Percentiles rank a stretch among this genome's conserved stretches.
These are phyloP conservation scores for Noccaea bulbosa DNA, from an alignment of 345 rosid genomes.

Conservation along the genomic window DNA sequence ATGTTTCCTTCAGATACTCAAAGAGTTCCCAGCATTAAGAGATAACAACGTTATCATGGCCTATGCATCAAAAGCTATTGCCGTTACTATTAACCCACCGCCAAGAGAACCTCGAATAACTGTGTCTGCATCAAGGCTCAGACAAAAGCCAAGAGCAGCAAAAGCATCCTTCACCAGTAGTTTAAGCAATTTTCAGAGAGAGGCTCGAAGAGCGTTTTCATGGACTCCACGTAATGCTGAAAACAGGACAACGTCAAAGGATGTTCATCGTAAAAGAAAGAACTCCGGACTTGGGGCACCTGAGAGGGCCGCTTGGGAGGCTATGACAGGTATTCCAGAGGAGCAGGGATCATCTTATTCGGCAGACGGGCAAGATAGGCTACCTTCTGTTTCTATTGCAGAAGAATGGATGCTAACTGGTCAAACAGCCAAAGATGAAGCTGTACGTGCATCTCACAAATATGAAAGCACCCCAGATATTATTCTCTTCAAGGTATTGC, in stretches of 20 bases:
- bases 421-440: constrained; percentile 73
- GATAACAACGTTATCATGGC: constrained; percentile 68
- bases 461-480: constrained; percentile 96
- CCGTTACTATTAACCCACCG: constrained; percentile 70
- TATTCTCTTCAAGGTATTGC: constrained; percentile 81
- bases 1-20: constrained; percentile 71
- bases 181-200: constrained; percentile 88
- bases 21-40: constrained; percentile 85
- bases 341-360: constrained; percentile 64
- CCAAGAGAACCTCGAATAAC: constrained; percentile 79
- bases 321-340: constrained; percentile 94
- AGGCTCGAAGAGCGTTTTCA: constrained; percentile 96
- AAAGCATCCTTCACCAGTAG: constrained; percentile 81
- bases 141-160: constrained; percentile 62
- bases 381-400: constrained; percentile 83
- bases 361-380: constrained; percentile 81
- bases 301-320: constrained; percentile 95
- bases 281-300: constrained; percentile 78
- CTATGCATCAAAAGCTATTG: constrained; percentile 92
- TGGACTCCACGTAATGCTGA: constrained; percentile 91
- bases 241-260: constrained; percentile 74
- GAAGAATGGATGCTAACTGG: constrained; percentile 98
- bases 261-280: constrained; percentile 84
- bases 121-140: constrained; percentile 70
- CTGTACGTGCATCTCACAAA: constrained; percentile 80